Evolutionary conservation across 495 filamentous ascomycete genomes (phyloP), one percentile per base, ranked within the genome.

Genomic region (Penicillium roqueforti): DNA sequence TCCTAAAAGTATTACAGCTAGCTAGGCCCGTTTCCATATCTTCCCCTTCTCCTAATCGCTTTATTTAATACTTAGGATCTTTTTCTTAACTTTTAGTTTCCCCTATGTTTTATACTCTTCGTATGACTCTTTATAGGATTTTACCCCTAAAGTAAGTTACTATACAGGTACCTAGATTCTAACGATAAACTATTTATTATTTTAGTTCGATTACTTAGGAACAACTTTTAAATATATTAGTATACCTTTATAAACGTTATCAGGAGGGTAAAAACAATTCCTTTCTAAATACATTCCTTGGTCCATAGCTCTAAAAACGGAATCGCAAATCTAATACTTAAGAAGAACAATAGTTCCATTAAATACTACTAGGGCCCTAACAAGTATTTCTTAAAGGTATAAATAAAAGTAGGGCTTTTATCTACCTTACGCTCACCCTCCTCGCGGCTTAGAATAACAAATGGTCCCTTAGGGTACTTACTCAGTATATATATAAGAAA

Each of bases 341-440:
- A 79, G 57, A 92, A 92, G 71, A 92, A 91, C 49, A 89, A 76
- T 1, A 87, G 86, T 45, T 83, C 80, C 20, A 92, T 76, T 3
- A 90, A 66, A 40, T 72, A 76, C 18, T 73, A 43, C 16, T 83
- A 73, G 0, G 75, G 59, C 3, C 51, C 65, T 6, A 68, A 13
- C 1, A 71, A 49, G 38, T 71, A 71, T 8, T 44, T 43, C 56
- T 71, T 67, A 49, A 71, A 71, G 0, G 68, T 71, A 47, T 71
- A 67, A 13, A 67, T 50, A 23, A 71, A 71, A 0, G 62, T 71
- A 2, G 68, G 68, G 31, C 65, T 68, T 44, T 68, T 71, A 19
- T 67, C 54, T 10, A 58, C 71, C 53, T 76, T 76, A 66, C 81
- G 45, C 41, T 71, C 68, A 0, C 68, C 68, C 19, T 71, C 57